Percentiles rank a stretch among this genome's conserved stretches.
Conservation (phyloP, 2,329 filamentous ascomycete genomes). For the Gremmenia infestans region DNA sequence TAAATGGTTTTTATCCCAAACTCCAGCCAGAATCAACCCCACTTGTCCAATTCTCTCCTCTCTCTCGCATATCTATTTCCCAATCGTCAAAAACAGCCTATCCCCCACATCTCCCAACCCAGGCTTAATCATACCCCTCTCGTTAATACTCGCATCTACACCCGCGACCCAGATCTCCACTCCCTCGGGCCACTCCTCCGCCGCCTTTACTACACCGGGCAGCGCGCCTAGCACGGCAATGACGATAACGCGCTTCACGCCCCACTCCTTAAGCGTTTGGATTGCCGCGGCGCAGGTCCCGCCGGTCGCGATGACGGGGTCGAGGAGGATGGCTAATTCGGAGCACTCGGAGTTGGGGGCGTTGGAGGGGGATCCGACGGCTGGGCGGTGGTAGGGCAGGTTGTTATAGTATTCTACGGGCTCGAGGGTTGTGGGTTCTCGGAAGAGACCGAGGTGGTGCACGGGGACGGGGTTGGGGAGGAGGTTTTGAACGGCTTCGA, state of each 20-base stretch:
- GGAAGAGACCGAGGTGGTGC: slow-evolving; percentile 92
- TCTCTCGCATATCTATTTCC: slow-evolving; percentile 52
- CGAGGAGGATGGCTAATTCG: slow-evolving; percentile 75
- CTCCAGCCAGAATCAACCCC: background rate
- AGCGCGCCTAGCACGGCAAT: slow-evolving; percentile 69
- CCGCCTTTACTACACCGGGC: slow-evolving; percentile 66
- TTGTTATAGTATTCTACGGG: slow-evolving; percentile 99
- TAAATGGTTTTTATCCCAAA: background rate
- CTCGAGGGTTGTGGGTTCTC: slow-evolving; percentile 78
- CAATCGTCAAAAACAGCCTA: slow-evolving; percentile 80
- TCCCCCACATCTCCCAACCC: slow-evolving; percentile 90
- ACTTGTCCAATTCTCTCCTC: background rate
- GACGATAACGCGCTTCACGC: slow-evolving; percentile 74
- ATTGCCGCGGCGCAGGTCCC: slow-evolving; percentile 87
- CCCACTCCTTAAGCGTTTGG: slow-evolving; percentile 85
- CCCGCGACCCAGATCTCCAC: slow-evolving; percentile 80
- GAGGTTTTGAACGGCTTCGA: slow-evolving; percentile 68
- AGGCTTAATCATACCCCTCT: slow-evolving; percentile 84
- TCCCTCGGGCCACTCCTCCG: slow-evolving; percentile 70
- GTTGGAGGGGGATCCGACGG: slow-evolving; percentile 35
- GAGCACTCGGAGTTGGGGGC: slow-evolving; percentile 38
- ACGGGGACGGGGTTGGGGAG: slow-evolving; percentile 76
- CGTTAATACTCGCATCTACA: slow-evolving; percentile 68
- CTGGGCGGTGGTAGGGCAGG: slow-evolving; percentile 65
- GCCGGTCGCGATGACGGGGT: slow-evolving; percentile 91